These are phyloP conservation scores for Trichoderma hamatum DNA, from an alignment of 2,329 filamentous ascomycete genomes.

Conservation along the genomic window DNA sequence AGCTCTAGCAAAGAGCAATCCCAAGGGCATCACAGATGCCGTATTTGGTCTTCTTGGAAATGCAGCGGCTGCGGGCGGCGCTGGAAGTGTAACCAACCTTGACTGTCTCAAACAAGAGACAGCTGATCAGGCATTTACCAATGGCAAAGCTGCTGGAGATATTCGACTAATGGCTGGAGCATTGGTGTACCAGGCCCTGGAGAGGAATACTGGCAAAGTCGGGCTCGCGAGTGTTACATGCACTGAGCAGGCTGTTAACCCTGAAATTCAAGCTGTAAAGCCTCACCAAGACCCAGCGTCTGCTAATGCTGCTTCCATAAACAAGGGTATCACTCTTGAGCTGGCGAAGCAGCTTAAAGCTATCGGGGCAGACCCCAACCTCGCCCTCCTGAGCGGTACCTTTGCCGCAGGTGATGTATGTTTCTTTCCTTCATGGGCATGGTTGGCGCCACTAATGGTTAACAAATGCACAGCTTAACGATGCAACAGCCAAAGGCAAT, in stretches of 20 bases:
- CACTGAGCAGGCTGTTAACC: not conserved
- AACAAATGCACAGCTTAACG: not conserved
- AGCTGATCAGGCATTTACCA: constrained; percentile 7
- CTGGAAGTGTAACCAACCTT: constrained; percentile 6
- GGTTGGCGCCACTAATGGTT: not conserved
- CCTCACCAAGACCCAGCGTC: constrained; percentile 8
- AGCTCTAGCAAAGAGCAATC: not conserved
- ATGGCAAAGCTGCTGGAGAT: constrained; percentile 2
- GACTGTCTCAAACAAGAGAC: constrained; percentile 11
- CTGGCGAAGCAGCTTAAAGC: constrained; percentile 7
- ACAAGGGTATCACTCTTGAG: constrained; percentile 10
- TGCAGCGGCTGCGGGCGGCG: not conserved
- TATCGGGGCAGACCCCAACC: not conserved
- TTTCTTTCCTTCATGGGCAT: not conserved
- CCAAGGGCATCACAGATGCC: not conserved
- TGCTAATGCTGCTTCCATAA: constrained; percentile 1
- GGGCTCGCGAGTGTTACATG: not conserved
- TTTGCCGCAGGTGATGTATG: constrained; percentile 7
- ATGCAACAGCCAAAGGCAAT: not conserved
- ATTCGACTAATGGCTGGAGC: constrained; percentile 5
- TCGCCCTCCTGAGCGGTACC: constrained; percentile 2
- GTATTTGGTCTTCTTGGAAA: constrained; percentile 10
- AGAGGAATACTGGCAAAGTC: not conserved
- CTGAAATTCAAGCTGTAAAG: constrained; percentile 5
- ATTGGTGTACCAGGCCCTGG: constrained; percentile 2